Evolutionary conservation across 352 stramenopile species (phyloP), one percentile per base, ranked within the genome.

Genomic region (Plasmopara viticola): DNA sequence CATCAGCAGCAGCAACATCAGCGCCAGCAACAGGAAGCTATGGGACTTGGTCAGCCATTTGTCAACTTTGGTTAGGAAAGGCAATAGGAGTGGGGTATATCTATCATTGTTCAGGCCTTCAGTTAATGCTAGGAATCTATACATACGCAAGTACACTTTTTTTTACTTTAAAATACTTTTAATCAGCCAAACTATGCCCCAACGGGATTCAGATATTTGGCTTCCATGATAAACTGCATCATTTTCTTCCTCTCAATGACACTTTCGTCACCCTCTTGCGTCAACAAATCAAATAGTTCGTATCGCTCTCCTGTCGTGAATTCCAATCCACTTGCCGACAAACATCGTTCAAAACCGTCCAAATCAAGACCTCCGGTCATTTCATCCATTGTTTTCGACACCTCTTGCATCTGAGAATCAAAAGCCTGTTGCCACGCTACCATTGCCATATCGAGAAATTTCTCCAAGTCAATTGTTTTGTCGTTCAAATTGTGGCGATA

Each of bases 1-100:
- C 60, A 62, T 38, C 66, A 65, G 6, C 57, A 60, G n/a, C 54
- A 53, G 9, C 64, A 72, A 14, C 57, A 66, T 20, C 75, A 60
- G 13, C 68, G 58, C 12, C 72, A 70, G 25, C 74, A 78, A 28
- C 60, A 57, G 40, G 64, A 76, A 58, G 44, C 68, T 41, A 65
- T 68, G 5, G 74, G 80, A 38, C 57, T 89, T 44, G 86, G 74
- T 66, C 76, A 91, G 58, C 64, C 80, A n/a, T 91, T 91, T 48
- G 70, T 87, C 40, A 89, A 87, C 66, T 74, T 91, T 35, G 72
- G 70, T 33, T 70, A 63, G 50, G 57, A 48, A 39, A 56, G 51
- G 15, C 31, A 12, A 35, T 35, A 35, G 6, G 31, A 35, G 10
- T 35, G 31, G 10, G 6, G 31, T 35, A 35, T 12, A 35, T 2